Base-by-base conservation (phyloP, 495 filamentous ascomycete genomes). In the Aspergillus hancockii region DNA sequence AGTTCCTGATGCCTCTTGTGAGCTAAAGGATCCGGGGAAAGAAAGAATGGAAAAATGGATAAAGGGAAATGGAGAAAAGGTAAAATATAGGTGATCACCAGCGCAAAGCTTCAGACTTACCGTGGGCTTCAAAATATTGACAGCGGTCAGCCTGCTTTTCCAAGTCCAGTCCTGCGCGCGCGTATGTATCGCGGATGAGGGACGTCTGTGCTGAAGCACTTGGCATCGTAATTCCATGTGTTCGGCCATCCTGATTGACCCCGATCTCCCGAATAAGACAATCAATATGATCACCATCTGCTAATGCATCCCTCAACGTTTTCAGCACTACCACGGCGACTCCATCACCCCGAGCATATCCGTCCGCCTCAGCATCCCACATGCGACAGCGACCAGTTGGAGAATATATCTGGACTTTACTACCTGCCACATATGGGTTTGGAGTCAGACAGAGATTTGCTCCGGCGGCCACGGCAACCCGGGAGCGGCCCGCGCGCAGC, bases 141-240 rank as follows among this genome's bases (percentile, higher is more conserved):
- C 46, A 36, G 1, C 52, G 21, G 49, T 59, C 34, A 3, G 3
- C 25, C 25, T 7, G 25, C 13, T 14, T 14, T 0, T 14, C 2
- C 6, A 49, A 45, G 30, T 69, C 59, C 3, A 83, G 62, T 1
- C 73, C 72, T 6, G 75, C 74, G 14, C 70, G 68, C 13, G 58
- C 57, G 62, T 86, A 85, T 0, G 74, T 74, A 21, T 71, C 62
- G 12, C 69, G 63, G 28, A 86, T 82, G 0, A 84, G 36, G 49
- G 60, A 47, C 67, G 73, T 78, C 70, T 87, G 84, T 3, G 83
- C 82, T 1, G 72, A 67, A 0, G 69, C 71, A 23, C 71, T 81
- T 0, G 84, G 84, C 72, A 82, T 75, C 3, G 79, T 85, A 30
- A 87, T 83, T n/a, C 82, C 80, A 0, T 73, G 70, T 1, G 63